Percentiles rank a stretch among this genome's conserved stretches.
Evolutionary conservation across 495 filamentous ascomycete genomes (phyloP).

Genomic region (Oleoguttula mirabilis): DNA sequence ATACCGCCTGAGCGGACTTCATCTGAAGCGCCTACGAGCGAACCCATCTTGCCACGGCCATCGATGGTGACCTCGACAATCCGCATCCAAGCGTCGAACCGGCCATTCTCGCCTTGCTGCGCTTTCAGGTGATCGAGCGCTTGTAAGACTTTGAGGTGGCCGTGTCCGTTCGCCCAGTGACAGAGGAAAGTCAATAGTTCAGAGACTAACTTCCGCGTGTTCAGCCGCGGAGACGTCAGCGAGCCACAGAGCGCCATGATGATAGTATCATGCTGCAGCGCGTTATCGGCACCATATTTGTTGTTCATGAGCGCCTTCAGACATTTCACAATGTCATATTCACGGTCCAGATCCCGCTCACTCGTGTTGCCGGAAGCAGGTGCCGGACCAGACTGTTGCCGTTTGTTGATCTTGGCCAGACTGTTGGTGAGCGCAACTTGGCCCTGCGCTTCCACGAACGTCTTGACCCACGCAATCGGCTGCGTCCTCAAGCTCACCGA

Average conservation of each 20-base stretch:
- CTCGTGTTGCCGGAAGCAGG: slow-evolving; percentile 44
- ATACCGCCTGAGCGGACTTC: slow-evolving; percentile 95
- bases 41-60: slow-evolving; percentile 95
- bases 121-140: slow-evolving; percentile 86
- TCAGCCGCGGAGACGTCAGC: slow-evolving; percentile 75
- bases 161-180: slow-evolving; percentile 88
- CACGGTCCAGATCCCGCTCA: slow-evolving; percentile 82
- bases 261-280: slow-evolving; percentile 78
- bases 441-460: slow-evolving; percentile 94
- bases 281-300: slow-evolving; percentile 96
- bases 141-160: slow-evolving; percentile 88
- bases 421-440: slow-evolving; percentile 94
- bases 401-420: slow-evolving; percentile 80
- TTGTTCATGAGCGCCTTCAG: slow-evolving; percentile 97
- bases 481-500: slow-evolving; percentile 91
- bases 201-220: slow-evolving; percentile 87
- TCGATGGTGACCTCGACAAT: slow-evolving; percentile 96
- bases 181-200: slow-evolving; percentile 95
- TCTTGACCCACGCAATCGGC: slow-evolving; percentile 93
- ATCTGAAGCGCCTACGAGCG: slow-evolving; percentile 89
- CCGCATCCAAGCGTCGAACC: slow-evolving; percentile 98
- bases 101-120: slow-evolving; percentile 81
- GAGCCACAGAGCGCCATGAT: slow-evolving; percentile 80
- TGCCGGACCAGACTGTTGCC: slow-evolving; percentile 60
- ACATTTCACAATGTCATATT: slow-evolving; percentile 97